Evolutionary conservation across 495 filamentous ascomycete genomes (phyloP).

Genomic region (Penicillium pancosmium): DNA sequence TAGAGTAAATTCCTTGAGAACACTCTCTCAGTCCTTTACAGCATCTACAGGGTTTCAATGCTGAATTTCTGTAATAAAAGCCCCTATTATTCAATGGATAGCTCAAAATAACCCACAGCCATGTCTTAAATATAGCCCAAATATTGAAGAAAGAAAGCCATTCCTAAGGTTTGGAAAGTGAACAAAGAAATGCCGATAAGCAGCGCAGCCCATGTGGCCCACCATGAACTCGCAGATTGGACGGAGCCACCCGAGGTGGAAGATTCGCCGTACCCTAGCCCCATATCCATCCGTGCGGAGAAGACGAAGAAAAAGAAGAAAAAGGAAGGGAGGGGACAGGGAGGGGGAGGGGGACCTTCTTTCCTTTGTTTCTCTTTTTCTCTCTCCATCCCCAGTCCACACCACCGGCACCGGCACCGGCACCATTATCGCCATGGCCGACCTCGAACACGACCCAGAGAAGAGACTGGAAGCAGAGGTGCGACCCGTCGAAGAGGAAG

Average conservation of each 20-base stretch:
- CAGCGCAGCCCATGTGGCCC: neutral
- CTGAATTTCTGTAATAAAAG: too few relatives aligned
- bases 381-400: neutral
- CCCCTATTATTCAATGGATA: too few relatives aligned
- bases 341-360: too few relatives aligned
- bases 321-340: neutral
- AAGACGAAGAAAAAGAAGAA: neutral
- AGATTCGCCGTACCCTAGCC: conserved; percentile 1
- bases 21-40: too few relatives aligned
- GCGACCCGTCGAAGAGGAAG: conserved; percentile 27
- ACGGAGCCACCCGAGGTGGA: neutral
- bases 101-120: too few relatives aligned
- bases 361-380: neutral
- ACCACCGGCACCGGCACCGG: neutral
- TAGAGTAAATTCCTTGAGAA: too few relatives aligned
- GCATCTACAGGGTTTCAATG: too few relatives aligned
- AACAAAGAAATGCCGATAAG: neutral
- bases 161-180: too few relatives aligned
- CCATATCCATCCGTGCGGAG: conserved; percentile 6
- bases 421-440: conserved; percentile 40
- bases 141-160: too few relatives aligned
- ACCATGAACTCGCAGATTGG: neutral
- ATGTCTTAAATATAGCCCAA: too few relatives aligned
- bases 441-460: conserved; percentile 43
- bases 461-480: conserved; percentile 55